Percentiles rank a stretch among this genome's conserved stretches.
Conservation (phyloP, 768 basidiomycete species). For the Lenzites betulinus region DNA sequence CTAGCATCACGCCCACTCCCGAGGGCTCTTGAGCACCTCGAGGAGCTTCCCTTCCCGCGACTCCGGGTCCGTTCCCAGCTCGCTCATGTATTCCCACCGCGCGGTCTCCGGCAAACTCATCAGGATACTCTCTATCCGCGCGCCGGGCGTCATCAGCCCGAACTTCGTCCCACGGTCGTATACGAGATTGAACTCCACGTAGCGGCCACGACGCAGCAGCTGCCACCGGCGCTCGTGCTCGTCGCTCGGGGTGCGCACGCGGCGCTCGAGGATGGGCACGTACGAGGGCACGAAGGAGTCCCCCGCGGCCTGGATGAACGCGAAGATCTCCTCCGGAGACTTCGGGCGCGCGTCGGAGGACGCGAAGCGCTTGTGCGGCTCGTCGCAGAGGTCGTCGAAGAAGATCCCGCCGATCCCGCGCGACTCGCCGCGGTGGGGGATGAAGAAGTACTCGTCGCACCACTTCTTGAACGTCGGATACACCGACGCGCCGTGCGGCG, state of each 20-base stretch:
- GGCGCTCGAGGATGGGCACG: constrained; percentile 74
- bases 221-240: constrained; percentile 88
- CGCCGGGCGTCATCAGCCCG: constrained; percentile 59
- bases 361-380: constrained; percentile 66
- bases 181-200: constrained; percentile 89
- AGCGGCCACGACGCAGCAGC: constrained; percentile 79
- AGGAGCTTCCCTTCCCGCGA: constrained; percentile 53
- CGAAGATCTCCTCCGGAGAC: constrained; percentile 71
- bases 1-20: constrained; percentile 43
- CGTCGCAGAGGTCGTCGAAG: constrained; percentile 87
- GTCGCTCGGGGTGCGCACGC: constrained; percentile 56
- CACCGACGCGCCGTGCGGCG: constrained; percentile 63
- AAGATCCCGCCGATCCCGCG: constrained; percentile 95
- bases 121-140: constrained; percentile 64
- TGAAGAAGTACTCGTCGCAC: constrained; percentile 98
- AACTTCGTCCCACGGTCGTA: constrained; percentile 72
- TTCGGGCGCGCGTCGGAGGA: constrained; percentile 46
- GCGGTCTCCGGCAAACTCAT: constrained; percentile 67
- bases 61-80: constrained; percentile 51
- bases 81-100: constrained; percentile 68
- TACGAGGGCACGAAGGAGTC: constrained; percentile 89
- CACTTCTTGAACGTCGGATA: constrained; percentile 87
- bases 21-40: constrained; percentile 49
- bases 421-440: constrained; percentile 82
- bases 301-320: constrained; percentile 69